These are phyloP conservation scores for Alternaria conjuncta DNA, from an alignment of 2,329 filamentous ascomycete species.

Conservation along the genomic window DNA sequence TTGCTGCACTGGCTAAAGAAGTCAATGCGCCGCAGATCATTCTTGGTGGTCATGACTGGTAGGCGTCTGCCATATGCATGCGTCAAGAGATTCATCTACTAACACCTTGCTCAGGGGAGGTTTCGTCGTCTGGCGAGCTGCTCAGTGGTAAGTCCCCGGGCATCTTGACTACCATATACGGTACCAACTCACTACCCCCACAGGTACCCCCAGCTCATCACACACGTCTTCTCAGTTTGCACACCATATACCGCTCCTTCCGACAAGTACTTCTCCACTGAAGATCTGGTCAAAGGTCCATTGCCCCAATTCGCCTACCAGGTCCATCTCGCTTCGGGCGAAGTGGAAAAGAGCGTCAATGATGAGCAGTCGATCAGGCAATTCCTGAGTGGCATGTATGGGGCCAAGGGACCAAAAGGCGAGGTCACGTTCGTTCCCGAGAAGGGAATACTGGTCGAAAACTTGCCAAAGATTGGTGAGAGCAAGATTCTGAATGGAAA, in stretches of 20 bases:
- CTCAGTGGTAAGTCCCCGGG: slow-evolving; percentile 60
- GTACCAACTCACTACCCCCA: not conserved
- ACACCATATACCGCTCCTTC: slow-evolving; percentile 70
- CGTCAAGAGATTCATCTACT: not conserved
- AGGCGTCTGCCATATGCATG: not conserved
- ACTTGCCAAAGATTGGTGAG: slow-evolving; percentile 63
- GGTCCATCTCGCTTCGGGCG: slow-evolving; percentile 74
- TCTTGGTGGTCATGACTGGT: slow-evolving; percentile 89
- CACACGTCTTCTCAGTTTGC: slow-evolving; percentile 79
- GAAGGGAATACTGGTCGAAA: slow-evolving; percentile 69
- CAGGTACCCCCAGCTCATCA: slow-evolving; percentile 67
- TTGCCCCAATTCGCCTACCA: slow-evolving; percentile 83
- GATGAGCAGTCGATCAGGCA: slow-evolving; percentile 68
- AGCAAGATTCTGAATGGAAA: slow-evolving; percentile 68
- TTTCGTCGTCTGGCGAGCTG: slow-evolving; percentile 74
- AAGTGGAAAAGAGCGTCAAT: slow-evolving; percentile 55
- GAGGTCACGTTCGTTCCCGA: slow-evolving; percentile 64
- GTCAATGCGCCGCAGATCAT: slow-evolving; percentile 68
- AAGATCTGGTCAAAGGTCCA: slow-evolving; percentile 63
- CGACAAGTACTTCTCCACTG: slow-evolving; percentile 61
- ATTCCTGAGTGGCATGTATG: slow-evolving; percentile 76
- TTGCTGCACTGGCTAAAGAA: slow-evolving; percentile 72
- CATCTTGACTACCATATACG: not conserved
- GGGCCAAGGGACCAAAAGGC: slow-evolving; percentile 64
- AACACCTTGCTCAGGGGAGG: slow-evolving; percentile 66